These are phyloP conservation scores for Botryotinia globosa DNA, from an alignment of 2,329 filamentous ascomycete genomes.

Conservation along the genomic window DNA sequence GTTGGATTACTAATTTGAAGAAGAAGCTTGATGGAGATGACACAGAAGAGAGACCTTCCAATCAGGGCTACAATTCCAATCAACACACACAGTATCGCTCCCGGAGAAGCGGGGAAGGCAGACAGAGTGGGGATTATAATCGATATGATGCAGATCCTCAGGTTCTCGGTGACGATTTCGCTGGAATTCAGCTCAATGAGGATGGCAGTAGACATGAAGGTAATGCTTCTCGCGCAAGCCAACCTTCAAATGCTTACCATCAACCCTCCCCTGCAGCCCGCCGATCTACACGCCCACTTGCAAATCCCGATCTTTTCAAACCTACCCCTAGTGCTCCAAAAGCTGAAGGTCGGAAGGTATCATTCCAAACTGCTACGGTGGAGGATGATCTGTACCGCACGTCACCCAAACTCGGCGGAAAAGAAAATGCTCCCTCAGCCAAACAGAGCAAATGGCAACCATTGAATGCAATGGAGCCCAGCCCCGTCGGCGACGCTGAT, in stretches of 20 bases:
- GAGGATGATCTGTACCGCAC: conserved; percentile 77
- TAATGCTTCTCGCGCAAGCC: not conserved
- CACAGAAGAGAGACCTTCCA: conserved; percentile 46
- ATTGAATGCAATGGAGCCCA: conserved; percentile 78
- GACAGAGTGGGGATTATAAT: conserved; percentile 81
- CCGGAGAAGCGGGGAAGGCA: conserved; percentile 59
- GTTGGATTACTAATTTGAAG: conserved; percentile 86
- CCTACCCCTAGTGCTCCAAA: conserved; percentile 48
- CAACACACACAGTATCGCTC: conserved; percentile 31
- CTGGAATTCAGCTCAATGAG: conserved; percentile 62
- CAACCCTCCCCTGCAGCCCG: conserved; percentile 50
- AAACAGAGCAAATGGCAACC: conserved; percentile 98
- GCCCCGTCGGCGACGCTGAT: conserved; percentile 77
- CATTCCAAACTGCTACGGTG: conserved; percentile 53
- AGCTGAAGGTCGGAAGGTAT: conserved; percentile 50
- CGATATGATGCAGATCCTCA: conserved; percentile 94
- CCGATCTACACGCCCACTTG: conserved; percentile 61
- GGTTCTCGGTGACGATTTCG: conserved; percentile 86
- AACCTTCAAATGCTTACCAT: conserved; percentile 30
- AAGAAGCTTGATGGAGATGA: conserved; percentile 93
- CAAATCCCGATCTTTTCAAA: conserved; percentile 80
- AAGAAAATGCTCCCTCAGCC: conserved; percentile 48
- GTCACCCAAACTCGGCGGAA: conserved; percentile 55
- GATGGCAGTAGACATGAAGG: conserved; percentile 56
- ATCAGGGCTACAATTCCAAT: conserved; percentile 37